These are phyloP conservation scores for Suillus occidentalis DNA, from an alignment of 768 basidiomycete species.

Conservation along the genomic window DNA sequence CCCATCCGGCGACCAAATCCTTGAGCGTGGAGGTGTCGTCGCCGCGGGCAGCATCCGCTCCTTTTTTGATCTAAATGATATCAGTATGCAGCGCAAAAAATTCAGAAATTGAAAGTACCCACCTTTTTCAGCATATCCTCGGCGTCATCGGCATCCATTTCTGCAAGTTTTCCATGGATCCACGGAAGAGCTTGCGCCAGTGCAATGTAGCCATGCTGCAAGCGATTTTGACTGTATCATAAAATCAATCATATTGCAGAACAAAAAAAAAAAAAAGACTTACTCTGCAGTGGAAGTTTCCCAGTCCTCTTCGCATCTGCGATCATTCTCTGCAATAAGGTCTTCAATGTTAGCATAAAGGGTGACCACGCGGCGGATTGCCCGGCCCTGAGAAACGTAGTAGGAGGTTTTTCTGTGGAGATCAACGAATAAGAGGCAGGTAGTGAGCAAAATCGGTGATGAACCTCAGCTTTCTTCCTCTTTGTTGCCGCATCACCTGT, in stretches of 20 bases:
- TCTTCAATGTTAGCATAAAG: not conserved
- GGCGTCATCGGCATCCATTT: no score
- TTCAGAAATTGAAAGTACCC: not conserved
- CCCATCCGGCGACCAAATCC: not conserved
- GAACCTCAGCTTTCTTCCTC: not conserved
- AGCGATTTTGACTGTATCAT: not conserved
- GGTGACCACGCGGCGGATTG: not conserved
- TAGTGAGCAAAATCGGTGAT: not conserved
- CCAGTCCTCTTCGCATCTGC: not conserved
- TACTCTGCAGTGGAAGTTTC: not conserved
- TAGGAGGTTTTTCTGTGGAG: not conserved
- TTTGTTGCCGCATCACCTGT: not conserved
- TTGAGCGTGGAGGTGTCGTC: slow-evolving; percentile 1
- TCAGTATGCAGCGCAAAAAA: not conserved
- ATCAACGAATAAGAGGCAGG: no score
- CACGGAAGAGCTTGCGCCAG: not conserved
- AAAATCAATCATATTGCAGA: not conserved
- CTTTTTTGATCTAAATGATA: not conserved
- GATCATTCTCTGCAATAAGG: not conserved
- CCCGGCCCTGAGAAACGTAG: not conserved
- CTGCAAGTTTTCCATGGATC: not conserved
- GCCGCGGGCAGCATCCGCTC: not conserved
- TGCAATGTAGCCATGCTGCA: not conserved
- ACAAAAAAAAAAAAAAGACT: not conserved
- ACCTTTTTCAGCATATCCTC: not conserved